Evolutionary conservation across 768 basidiomycete genomes (phyloP).

Genomic region (Tylopilus sp.): DNA sequence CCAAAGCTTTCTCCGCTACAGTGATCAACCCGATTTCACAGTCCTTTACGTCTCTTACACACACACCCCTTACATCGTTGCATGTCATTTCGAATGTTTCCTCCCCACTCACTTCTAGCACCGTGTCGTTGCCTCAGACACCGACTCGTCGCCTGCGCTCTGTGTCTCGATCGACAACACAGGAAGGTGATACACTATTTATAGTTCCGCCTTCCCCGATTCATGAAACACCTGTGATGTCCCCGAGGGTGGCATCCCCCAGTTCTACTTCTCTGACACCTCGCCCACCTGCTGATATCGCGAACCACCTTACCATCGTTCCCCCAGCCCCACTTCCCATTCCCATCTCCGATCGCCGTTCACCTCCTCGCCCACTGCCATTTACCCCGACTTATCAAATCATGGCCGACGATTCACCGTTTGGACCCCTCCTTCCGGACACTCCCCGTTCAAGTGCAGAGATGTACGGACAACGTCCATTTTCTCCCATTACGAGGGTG

Average conservation of each 20-base stretch:
- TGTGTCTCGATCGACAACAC: conserved; percentile 16
- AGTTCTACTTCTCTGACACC: not conserved
- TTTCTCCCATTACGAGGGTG: conserved; percentile 25
- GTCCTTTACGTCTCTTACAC: conserved; percentile 46
- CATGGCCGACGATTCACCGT: conserved; percentile 26
- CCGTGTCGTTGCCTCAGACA: conserved; percentile 14
- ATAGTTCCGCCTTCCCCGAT: not conserved
- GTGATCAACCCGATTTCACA: conserved; percentile 18
- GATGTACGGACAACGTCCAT: conserved; percentile 26
- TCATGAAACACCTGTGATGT: conserved; percentile 2
- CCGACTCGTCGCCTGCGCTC: conserved; percentile 16
- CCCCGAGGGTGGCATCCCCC: not conserved
- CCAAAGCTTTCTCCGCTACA: not conserved
- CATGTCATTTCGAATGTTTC: conserved; percentile 44
- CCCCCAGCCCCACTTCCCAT: conserved; percentile 14
- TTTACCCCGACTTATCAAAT: conserved; percentile 17
- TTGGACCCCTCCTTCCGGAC: conserved; percentile 30
- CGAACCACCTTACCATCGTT: not conserved
- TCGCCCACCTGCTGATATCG: not conserved
- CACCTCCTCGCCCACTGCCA: conserved; percentile 7
- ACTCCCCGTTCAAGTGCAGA: conserved; percentile 27
- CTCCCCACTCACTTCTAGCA: conserved; percentile 21
- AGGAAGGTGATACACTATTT: not conserved
- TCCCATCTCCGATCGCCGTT: not conserved
- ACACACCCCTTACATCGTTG: conserved; percentile 46